phyloP scores from a whole-genome alignment of 2,329 filamentous ascomycete genomes.

The Bisporella sp. region DNA sequence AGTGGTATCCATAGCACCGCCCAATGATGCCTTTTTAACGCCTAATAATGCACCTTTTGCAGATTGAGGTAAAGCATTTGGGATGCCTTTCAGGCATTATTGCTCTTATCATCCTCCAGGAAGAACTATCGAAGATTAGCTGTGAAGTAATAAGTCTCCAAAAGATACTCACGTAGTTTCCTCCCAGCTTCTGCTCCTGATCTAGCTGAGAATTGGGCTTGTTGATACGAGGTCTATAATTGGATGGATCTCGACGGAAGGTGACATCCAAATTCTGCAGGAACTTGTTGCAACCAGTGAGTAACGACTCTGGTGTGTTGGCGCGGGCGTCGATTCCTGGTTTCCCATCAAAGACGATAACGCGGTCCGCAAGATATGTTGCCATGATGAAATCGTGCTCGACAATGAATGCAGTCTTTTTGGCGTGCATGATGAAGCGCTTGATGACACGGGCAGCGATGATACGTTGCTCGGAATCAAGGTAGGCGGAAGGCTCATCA shows the following conservation, averaged over 20 bases:
- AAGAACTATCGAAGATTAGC: constrained; percentile 60
- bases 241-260: constrained; percentile 95
- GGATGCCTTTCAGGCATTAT: constrained; percentile 51
- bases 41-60: constrained; percentile 24
- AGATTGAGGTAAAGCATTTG: constrained; percentile 32
- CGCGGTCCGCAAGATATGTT: constrained; percentile 72
- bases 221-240: constrained; percentile 97
- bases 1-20: constrained; percentile 21
- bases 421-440: constrained; percentile 99
- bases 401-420: constrained; percentile 98
- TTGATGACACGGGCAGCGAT: constrained; percentile 97
- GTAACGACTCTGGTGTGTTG: constrained; percentile 82
- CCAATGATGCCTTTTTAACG: constrained; percentile 25
- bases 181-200: constrained; percentile 89
- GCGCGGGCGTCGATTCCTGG: constrained; percentile 84
- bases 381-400: constrained; percentile 99
- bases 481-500: constrained; percentile 93
- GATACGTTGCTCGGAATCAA: constrained; percentile 98
- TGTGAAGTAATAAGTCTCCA: constrained; percentile 9
- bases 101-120: constrained; percentile 68
- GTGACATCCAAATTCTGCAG: constrained; percentile 95
- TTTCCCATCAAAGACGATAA: constrained; percentile 96
- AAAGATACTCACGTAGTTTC: constrained; percentile 71
- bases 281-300: constrained; percentile 92
- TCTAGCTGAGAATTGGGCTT: constrained; percentile 93